Conservation (phyloP, 1,284 basidiomycete genomes). For the Naganishia albida region DNA sequence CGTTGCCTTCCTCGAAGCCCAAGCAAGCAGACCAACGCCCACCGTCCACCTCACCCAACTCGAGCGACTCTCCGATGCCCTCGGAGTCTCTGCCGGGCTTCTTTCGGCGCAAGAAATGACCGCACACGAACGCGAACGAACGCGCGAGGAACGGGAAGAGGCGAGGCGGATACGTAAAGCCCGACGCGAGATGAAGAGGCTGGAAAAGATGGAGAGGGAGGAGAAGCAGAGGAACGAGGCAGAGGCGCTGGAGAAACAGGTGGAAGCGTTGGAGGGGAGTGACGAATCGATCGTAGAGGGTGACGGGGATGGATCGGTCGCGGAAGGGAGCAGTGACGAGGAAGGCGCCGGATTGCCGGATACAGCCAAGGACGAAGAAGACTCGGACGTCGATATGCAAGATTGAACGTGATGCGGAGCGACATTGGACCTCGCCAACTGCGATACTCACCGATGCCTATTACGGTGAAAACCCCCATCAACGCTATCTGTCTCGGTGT, state of each 20-base stretch:
- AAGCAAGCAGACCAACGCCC: constrained; percentile 26
- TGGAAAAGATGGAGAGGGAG: constrained; percentile 23
- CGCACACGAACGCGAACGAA: constrained; percentile 25
- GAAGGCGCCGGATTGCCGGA: constrained; percentile 29
- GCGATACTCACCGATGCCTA: too few relatives aligned
- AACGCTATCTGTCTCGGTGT: too few relatives aligned
- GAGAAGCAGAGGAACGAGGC: constrained; percentile 21
- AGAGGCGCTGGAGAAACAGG: constrained; percentile 16
- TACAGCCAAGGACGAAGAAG: constrained; percentile 14
- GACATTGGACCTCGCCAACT: too few relatives aligned
- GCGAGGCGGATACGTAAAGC: constrained; percentile 27
- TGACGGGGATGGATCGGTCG: constrained; percentile 6
- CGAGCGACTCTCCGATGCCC: constrained; percentile 49
- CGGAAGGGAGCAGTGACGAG: constrained; percentile 25
- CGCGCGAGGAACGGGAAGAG: constrained; percentile 27
- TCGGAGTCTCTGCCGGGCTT: constrained; percentile 49
- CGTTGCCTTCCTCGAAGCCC: constrained; percentile 39
- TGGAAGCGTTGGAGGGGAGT: constrained; percentile 18
- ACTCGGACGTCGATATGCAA: constrained; percentile 23
- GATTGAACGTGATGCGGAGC: not conserved
- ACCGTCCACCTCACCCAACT: constrained; percentile 49
- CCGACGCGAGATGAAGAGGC: constrained; percentile 25
- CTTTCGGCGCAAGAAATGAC: constrained; percentile 38
- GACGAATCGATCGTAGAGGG: constrained; percentile 24
- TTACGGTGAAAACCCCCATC: too few relatives aligned